Conservation (phyloP, 2,329 filamentous ascomycete species). For the Microsporum ferrugineum region DNA sequence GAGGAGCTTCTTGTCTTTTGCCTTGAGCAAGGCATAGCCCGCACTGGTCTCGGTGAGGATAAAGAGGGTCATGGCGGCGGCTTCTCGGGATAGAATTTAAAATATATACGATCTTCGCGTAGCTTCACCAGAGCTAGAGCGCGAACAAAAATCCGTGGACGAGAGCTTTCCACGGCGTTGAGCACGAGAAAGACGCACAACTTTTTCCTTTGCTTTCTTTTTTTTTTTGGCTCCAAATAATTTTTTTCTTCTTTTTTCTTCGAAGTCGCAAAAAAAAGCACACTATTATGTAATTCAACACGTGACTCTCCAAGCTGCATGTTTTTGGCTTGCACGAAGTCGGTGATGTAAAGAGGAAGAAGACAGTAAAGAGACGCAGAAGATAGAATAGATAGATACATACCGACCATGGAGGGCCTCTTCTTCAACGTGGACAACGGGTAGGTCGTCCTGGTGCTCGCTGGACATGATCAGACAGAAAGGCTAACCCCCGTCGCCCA, state of each 20-base stretch:
- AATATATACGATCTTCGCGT: neutral
- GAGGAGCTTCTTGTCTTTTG: slow-evolving; percentile 94
- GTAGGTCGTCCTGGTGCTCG: slow-evolving; percentile 40
- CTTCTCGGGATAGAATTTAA: neutral
- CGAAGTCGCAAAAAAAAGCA: neutral
- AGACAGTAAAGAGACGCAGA: neutral
- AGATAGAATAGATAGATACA: neutral
- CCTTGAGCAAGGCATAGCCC: slow-evolving; percentile 96
- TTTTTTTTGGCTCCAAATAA: slow-evolving; percentile 4
- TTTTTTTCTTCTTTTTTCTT: slow-evolving; percentile 7
- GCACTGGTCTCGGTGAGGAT: slow-evolving; percentile 90
- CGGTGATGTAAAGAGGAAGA: neutral
- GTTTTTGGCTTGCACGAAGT: neutral
- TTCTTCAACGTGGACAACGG: slow-evolving; percentile 92
- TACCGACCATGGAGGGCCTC: slow-evolving; percentile 65
- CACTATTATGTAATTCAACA: neutral
- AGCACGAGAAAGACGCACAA: neutral
- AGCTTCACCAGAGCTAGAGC: neutral
- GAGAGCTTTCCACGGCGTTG: neutral
- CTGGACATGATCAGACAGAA: neutral
- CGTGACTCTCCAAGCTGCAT: neutral
- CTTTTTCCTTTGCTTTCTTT: neutral
- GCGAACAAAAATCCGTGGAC: neutral
- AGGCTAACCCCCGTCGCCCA: slow-evolving; percentile 27
- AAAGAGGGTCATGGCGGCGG: slow-evolving; percentile 65